A percentile compares a stretch with the other conserved stretches of the same genome.
phyloP scores from a whole-genome alignment of 2,329 filamentous ascomycete species.

The Ophiostoma triangulosporum region DNA sequence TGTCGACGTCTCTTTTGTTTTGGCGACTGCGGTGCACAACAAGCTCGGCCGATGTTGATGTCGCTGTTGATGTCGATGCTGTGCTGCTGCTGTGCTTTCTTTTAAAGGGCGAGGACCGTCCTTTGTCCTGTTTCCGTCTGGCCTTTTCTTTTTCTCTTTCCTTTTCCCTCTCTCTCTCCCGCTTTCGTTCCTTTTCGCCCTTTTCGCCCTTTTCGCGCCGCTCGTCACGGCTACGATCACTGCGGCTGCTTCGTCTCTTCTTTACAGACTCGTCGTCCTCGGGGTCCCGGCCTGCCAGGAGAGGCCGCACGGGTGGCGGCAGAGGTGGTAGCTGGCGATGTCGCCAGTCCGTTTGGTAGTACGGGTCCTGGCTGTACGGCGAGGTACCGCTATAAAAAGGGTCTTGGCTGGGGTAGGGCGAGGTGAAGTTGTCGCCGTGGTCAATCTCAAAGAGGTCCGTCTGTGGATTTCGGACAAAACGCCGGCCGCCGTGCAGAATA shows the following conservation, averaged over 20 bases:
- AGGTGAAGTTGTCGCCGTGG: background rate
- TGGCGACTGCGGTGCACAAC: constrained; percentile 3
- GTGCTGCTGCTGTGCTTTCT: background rate
- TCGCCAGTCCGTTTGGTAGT: constrained; percentile 8
- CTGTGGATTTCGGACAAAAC: background rate
- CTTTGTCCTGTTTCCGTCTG: background rate
- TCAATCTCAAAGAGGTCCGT: constrained; percentile 8
- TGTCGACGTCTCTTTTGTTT: background rate
- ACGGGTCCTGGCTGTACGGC: background rate
- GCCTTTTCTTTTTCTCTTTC: constrained; percentile 4
- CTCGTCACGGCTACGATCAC: background rate
- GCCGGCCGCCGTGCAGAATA: constrained; percentile 1
- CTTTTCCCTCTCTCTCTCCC: background rate
- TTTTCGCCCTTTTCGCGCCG: too few relatives aligned
- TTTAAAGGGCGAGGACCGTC: background rate
- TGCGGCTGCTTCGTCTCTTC: constrained; percentile 2
- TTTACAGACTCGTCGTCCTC: constrained; percentile 3
- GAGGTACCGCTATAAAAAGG: background rate
- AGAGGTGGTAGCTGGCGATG: constrained; percentile 12
- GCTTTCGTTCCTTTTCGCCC: constrained; percentile 2
- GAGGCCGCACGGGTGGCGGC: constrained; percentile 5
- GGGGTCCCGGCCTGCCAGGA: constrained; percentile 1
- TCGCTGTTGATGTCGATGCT: background rate
- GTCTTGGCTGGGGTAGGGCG: background rate
- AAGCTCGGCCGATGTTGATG: background rate